Evolutionary conservation across 2,329 filamentous ascomycete species (phyloP).

Genomic region (Diplodia scrobiculata): DNA sequence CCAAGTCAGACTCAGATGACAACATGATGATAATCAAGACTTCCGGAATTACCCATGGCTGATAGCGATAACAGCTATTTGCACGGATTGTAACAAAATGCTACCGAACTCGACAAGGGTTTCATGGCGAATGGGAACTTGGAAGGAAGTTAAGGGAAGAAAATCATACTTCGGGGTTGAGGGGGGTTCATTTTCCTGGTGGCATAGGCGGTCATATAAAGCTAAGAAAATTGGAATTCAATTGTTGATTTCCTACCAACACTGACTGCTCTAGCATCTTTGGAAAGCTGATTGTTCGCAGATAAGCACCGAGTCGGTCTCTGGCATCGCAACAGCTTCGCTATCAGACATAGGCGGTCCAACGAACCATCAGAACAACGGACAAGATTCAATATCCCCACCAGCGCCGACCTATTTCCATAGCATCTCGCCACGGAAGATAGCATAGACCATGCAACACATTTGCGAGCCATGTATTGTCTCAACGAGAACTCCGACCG

Average conservation of each 20-base stretch:
- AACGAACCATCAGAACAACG: neutral
- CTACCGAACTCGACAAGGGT: neutral
- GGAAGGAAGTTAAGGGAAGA: neutral
- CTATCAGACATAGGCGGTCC: neutral
- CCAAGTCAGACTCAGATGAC: neutral
- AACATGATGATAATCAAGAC: neutral
- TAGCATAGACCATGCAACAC: neutral
- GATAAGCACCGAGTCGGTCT: neutral
- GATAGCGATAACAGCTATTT: neutral
- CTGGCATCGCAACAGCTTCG: neutral
- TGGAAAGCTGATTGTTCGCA: neutral
- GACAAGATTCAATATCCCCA: neutral
- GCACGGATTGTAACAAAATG: neutral
- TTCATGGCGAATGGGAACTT: neutral
- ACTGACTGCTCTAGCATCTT: neutral
- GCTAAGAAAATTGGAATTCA: constrained; percentile 2
- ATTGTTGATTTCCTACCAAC: neutral
- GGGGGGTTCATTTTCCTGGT: neutral
- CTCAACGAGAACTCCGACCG: neutral
- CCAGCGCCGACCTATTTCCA: neutral
- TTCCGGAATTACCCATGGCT: neutral
- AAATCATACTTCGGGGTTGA: constrained; percentile 2
- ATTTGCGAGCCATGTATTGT: neutral
- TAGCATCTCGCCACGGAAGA: neutral
- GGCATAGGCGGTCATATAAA: constrained; percentile 1